Conservation (phyloP, 208 protist genomes). For the Willaertia magna region DNA sequence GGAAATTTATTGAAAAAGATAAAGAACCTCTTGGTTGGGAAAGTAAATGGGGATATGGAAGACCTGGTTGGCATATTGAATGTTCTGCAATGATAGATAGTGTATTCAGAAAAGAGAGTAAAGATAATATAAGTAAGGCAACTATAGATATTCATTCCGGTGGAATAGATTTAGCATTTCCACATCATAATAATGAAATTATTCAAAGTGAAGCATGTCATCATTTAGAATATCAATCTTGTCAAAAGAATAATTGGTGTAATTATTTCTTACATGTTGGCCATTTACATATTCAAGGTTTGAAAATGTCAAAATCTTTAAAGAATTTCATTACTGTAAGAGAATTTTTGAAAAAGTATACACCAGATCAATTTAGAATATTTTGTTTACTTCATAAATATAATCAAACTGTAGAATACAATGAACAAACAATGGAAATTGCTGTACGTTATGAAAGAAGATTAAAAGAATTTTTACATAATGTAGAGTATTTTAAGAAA, state of each 20-base stretch:
- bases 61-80: constrained; percentile 99
- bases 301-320: constrained; percentile 98
- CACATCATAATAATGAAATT: constrained; percentile 99
- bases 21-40: constrained; percentile 75
- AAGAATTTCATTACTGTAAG: constrained; percentile 99
- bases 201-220: constrained; percentile 83
- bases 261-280: constrained; percentile 95
- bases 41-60: constrained; percentile 75
- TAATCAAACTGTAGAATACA: constrained; percentile 76
- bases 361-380: constrained; percentile 67
- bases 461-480: constrained; percentile 63
- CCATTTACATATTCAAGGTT: constrained; percentile 90
- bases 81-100: constrained; percentile 95
- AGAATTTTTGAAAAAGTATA: constrained; percentile 52
- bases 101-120: not conserved
- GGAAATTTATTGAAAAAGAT: constrained; percentile 57
- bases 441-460: constrained; percentile 56
- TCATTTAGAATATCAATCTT: constrained; percentile 21
- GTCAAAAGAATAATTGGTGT: constrained; percentile 70
- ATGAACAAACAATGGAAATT: constrained; percentile 66
- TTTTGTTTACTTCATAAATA: constrained; percentile 83
- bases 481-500: constrained; percentile 33
- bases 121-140: not conserved
- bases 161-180: constrained; percentile 95
- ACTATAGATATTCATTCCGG: constrained; percentile 92